Evolutionary conservation across 2,329 filamentous ascomycete species (phyloP).

Genomic region (Ceratocystis eucalypticola): DNA sequence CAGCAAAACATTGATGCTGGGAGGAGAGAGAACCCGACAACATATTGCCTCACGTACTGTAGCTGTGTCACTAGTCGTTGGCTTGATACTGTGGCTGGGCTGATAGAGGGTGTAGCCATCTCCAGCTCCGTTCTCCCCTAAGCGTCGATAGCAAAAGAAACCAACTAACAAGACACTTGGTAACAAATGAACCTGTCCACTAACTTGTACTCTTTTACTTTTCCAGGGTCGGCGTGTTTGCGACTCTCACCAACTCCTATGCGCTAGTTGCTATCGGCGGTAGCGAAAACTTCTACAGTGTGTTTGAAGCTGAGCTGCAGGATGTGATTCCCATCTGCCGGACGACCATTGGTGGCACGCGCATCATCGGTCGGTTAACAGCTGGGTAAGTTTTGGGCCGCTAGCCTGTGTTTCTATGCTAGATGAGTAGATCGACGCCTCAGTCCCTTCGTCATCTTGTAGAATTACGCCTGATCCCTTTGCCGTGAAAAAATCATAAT

Average conservation of each 20-base stretch:
- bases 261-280: conserved; percentile 86
- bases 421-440: background rate
- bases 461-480: background rate
- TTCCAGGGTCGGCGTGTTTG: conserved; percentile 81
- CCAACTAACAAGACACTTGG: background rate
- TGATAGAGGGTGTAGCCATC: too few relatives aligned
- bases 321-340: conserved; percentile 95
- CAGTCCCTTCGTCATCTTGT: background rate
- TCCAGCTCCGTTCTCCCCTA: background rate
- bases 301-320: conserved; percentile 95
- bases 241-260: conserved; percentile 94
- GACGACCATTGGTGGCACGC: conserved; percentile 88
- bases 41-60: too few relatives aligned
- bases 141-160: background rate
- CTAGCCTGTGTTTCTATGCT: background rate
- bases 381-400: conserved; percentile 50
- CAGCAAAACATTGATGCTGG: background rate
- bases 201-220: conserved; percentile 17
- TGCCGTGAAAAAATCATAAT: background rate
- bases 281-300: conserved; percentile 97
- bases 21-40: too few relatives aligned
- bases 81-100: too few relatives aligned
- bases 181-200: conserved; percentile 16
- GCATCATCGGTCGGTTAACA: conserved; percentile 90
- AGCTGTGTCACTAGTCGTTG: too few relatives aligned